phyloP scores from a whole-genome alignment of 2,329 filamentous ascomycete genomes.

The Mycogone perniciosa region DNA sequence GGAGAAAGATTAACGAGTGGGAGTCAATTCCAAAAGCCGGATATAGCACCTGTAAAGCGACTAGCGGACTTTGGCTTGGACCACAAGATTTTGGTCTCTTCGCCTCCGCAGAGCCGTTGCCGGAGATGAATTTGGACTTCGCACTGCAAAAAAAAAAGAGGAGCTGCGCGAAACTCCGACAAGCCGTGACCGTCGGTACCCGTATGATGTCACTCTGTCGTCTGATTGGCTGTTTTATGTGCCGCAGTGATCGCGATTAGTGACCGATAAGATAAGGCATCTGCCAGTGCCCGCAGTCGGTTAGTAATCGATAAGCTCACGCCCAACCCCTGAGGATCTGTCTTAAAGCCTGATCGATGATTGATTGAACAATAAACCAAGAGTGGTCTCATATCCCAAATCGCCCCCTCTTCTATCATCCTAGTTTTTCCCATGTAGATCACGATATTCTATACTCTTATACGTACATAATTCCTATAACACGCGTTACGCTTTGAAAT shows the following conservation, averaged over 20 bases:
- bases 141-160: not conserved
- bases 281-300: not conserved
- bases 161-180: not conserved
- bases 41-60: too few species aligned
- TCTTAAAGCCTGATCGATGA: too few species aligned
- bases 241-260: constrained; percentile 2
- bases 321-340: not conserved
- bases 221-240: constrained; percentile 5
- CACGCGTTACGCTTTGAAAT: not conserved
- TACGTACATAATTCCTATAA: not conserved
- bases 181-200: constrained; percentile 5
- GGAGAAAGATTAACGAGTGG: too few species aligned
- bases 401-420: too few species aligned
- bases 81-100: not conserved
- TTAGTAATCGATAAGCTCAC: constrained; percentile 5
- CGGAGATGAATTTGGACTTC: constrained; percentile 9
- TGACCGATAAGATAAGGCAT: constrained; percentile 10
- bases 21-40: too few species aligned
- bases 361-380: too few species aligned
- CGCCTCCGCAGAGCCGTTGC: constrained; percentile 7
- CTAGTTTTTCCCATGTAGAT: not conserved
- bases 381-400: too few species aligned
- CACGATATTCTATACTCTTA: not conserved
- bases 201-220: constrained; percentile 9
- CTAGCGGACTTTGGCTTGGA: too few species aligned